Conservation (phyloP, 1,284 basidiomycete species). For the Cutaneotrichosporon cavernicola region DNA sequence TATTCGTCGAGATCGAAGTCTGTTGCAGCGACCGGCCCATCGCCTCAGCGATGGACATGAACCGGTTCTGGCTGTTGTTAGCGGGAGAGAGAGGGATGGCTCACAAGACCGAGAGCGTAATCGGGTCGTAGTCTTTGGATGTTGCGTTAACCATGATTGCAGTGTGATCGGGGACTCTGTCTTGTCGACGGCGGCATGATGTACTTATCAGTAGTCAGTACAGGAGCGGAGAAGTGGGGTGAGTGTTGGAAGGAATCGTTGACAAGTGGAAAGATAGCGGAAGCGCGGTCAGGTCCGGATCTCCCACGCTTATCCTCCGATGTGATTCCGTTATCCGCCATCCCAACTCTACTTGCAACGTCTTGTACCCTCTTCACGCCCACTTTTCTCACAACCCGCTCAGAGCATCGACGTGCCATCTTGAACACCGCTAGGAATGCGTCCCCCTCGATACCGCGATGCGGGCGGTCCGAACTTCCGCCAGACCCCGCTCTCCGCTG, state of each 20-base stretch:
- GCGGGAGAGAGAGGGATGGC: conserved; percentile 7
- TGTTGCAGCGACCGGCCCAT: conserved; percentile 56
- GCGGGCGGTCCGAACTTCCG: conserved; percentile 2
- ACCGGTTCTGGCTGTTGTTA: conserved; percentile 20
- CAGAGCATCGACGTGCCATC: background rate
- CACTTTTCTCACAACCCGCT: background rate
- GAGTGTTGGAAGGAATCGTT: background rate
- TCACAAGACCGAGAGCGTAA: conserved; percentile 41
- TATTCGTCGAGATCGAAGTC: conserved; percentile 54
- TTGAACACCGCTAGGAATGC: background rate
- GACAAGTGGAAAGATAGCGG: background rate
- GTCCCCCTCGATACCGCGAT: background rate
- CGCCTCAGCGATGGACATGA: conserved; percentile 53
- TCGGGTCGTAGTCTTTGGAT: conserved; percentile 33
- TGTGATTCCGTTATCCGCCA: background rate
- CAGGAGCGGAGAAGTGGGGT: background rate
- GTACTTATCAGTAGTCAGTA: background rate
- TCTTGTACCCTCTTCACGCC: background rate
- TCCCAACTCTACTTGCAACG: background rate
- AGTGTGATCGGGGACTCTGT: background rate
- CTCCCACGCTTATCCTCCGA: background rate
- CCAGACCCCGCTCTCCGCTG: background rate
- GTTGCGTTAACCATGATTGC: background rate
- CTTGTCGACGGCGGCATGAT: background rate
- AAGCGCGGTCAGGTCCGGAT: background rate